These are phyloP conservation scores for Bonia amplexicaulis DNA, from an alignment of 176 grass and related monocot genomes.

Conservation along the genomic window DNA sequence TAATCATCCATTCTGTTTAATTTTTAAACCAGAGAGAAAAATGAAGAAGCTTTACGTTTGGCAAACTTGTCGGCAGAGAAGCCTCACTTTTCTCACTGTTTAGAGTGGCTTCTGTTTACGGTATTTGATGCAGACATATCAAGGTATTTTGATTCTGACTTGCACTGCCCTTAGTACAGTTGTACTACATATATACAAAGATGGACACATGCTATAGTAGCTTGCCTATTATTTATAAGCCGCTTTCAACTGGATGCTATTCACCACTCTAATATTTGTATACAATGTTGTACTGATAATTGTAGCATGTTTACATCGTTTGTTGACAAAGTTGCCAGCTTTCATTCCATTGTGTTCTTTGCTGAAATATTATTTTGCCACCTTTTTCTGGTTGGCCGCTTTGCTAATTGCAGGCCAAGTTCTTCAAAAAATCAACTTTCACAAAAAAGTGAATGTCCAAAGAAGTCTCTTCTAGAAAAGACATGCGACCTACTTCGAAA, in stretches of 20 bases:
- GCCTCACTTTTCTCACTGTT: slow-evolving; percentile 95
- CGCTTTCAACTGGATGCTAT: neutral
- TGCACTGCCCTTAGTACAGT: neutral
- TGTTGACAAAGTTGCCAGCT: neutral
- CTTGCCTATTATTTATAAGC: neutral
- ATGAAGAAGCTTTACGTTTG: slow-evolving; percentile 82
- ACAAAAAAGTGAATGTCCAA: slow-evolving; percentile 34
- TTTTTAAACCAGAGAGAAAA: slow-evolving; percentile 77
- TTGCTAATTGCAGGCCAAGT: slow-evolving; percentile 67
- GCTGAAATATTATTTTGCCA: neutral
- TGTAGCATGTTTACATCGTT: neutral
- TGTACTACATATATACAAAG: slow-evolving; percentile 26
- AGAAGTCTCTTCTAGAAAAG: slow-evolving; percentile 87
- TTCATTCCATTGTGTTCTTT: neutral
- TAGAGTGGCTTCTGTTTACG: slow-evolving; percentile 98
- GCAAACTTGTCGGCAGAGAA: slow-evolving; percentile 94
- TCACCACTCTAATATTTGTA: neutral
- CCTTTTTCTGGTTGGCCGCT: slow-evolving; percentile 1
- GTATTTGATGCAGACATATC: slow-evolving; percentile 99
- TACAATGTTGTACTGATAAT: neutral
- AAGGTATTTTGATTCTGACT: slow-evolving; percentile 56
- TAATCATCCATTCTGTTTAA: neutral
- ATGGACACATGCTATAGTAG: neutral
- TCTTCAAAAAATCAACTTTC: slow-evolving; percentile 62
- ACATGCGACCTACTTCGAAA: slow-evolving; percentile 78